Evolutionary conservation across 257 asterid species (phyloP).

Genomic region (Ilex asprella): DNA sequence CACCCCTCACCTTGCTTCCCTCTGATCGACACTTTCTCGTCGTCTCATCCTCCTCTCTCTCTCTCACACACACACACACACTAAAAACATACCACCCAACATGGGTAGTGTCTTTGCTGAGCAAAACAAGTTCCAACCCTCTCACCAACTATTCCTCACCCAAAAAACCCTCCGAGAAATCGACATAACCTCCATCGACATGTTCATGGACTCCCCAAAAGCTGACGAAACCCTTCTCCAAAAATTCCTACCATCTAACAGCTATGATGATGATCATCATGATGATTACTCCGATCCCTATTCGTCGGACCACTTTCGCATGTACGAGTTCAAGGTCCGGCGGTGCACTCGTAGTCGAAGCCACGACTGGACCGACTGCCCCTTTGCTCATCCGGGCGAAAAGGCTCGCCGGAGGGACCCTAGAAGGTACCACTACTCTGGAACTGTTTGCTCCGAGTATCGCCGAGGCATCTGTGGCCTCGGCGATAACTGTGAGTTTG

Average conservation of each 20-base stretch:
- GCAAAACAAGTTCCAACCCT: slow-evolving; percentile 52
- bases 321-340: slow-evolving; percentile 86
- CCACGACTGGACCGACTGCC: slow-evolving; percentile 99
- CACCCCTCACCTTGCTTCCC: slow-evolving; percentile 1
- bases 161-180: slow-evolving; percentile 62
- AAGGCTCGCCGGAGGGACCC: slow-evolving; percentile 96
- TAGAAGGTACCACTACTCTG: slow-evolving; percentile 60
- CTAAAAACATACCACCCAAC: slow-evolving; percentile 53
- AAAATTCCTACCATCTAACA: slow-evolving; percentile 67
- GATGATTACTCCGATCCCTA: slow-evolving; percentile 60
- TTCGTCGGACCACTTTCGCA: slow-evolving; percentile 79
- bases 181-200: slow-evolving; percentile 34
- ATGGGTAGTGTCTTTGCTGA: slow-evolving; percentile 52
- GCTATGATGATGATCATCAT: slow-evolving; percentile 24
- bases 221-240: slow-evolving; percentile 44
- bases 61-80: background rate
- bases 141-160: slow-evolving; percentile 65
- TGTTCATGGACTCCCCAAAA: slow-evolving; percentile 42
- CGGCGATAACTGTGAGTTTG: slow-evolving; percentile 72
- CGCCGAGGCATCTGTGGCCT: slow-evolving; percentile 66
- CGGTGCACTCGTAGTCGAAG: slow-evolving; percentile 87
- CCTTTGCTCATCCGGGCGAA: slow-evolving; percentile 94
- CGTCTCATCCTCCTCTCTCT: background rate
- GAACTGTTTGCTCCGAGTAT: slow-evolving; percentile 75
- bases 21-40: background rate